Evolutionary conservation across 2,329 filamentous ascomycete species (phyloP).

Genomic region (Plenodomus biglobosus): DNA sequence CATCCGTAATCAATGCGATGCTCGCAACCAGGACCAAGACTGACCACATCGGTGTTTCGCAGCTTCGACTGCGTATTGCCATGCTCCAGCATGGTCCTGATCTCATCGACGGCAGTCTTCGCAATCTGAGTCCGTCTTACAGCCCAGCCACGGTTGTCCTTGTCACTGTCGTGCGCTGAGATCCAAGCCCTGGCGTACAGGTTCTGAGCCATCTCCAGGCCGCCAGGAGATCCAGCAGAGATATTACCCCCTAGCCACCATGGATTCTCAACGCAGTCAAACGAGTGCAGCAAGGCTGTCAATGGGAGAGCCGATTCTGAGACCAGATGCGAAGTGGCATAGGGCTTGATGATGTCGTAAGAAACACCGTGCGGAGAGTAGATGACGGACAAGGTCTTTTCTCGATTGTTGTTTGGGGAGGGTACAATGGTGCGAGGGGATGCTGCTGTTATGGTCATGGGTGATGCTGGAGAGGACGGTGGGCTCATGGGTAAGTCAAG

Average conservation of each 20-base stretch:
- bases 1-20: conserved; percentile 5
- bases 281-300: conserved; percentile 65
- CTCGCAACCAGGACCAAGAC: conserved; percentile 22
- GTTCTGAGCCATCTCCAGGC: conserved; percentile 57
- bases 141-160: conserved; percentile 57
- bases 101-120: conserved; percentile 33
- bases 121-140: conserved; percentile 54
- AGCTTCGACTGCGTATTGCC: conserved; percentile 12
- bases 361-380: conserved; percentile 67
- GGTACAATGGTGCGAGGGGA: conserved; percentile 39
- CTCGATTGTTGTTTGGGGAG: conserved; percentile 38
- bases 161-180: conserved; percentile 62
- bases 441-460: conserved; percentile 33
- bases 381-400: conserved; percentile 59
- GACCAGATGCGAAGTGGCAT: conserved; percentile 60
- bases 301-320: conserved; percentile 61
- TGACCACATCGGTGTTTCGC: conserved; percentile 21
- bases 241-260: conserved; percentile 65
- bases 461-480: conserved; percentile 37
- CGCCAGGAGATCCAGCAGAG: conserved; percentile 59
- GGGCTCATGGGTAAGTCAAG: conserved; percentile 44
- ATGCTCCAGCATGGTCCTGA: conserved; percentile 32
- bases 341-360: conserved; percentile 57
- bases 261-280: conserved; percentile 61
- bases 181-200: conserved; percentile 62